phyloP scores from a whole-genome alignment of 148 eudicot genomes.

The Vaccinium myrtillus region DNA sequence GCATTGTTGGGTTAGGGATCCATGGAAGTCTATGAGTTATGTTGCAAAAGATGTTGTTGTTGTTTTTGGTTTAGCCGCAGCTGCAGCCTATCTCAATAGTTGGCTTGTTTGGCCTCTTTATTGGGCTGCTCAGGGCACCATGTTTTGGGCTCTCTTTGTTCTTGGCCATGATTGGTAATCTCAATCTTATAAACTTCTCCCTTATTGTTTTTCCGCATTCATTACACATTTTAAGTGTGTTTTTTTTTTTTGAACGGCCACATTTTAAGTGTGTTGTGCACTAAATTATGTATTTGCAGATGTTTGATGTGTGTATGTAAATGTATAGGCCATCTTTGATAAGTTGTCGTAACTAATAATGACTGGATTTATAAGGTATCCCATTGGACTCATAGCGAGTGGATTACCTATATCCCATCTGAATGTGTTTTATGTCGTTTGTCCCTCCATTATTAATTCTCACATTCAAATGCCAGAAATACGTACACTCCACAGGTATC shows the following conservation, averaged over 20 bases:
- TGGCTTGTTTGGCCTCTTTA: constrained; percentile 35
- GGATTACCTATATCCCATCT: not conserved
- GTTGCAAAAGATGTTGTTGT: constrained; percentile 33
- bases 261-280: not conserved
- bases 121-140: constrained; percentile 38
- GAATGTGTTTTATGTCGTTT: not conserved
- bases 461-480: not conserved
- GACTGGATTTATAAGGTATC: too few species aligned
- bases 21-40: constrained; percentile 42
- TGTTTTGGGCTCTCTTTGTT: constrained; percentile 37
- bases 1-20: constrained; percentile 49
- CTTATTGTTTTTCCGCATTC: too few species aligned
- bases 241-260: too few species aligned
- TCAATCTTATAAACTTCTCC: not conserved
- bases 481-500: not conserved
- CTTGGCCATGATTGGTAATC: constrained; percentile 40
- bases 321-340: not conserved
- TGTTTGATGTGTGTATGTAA: not conserved
- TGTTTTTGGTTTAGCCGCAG: constrained; percentile 28
- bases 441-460: not conserved
- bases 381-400: too few species aligned
- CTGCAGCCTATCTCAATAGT: constrained; percentile 21
- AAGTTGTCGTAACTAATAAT: not conserved
- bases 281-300: not conserved
- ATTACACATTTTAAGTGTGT: not conserved